Conservation (phyloP, 371 early-diverging fungal species). For the Mucor saturninus region DNA sequence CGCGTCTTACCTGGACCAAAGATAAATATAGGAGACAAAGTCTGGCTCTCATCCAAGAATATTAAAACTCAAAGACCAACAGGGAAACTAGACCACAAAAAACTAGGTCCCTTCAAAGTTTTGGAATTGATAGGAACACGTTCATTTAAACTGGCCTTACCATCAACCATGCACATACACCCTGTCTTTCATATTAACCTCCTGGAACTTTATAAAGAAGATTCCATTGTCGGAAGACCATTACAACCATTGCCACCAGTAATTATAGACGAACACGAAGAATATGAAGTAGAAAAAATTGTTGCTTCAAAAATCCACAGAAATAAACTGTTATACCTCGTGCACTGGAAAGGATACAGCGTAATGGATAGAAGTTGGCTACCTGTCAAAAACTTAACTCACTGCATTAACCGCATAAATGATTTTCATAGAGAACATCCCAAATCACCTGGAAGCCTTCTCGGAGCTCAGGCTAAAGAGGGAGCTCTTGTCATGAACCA, state of each 20-base stretch:
- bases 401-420: neutral
- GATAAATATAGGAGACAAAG: no score
- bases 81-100: no score
- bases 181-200: constrained; percentile 44
- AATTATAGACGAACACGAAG: constrained; percentile 27
- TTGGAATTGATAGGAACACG: no score
- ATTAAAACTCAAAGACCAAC: no score
- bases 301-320: constrained; percentile 23
- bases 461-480: constrained; percentile 20
- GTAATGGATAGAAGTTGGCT: constrained; percentile 22
- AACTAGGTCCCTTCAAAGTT: no score
- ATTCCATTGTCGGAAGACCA: constrained; percentile 21
- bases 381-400: constrained; percentile 1
- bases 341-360: constrained; percentile 28
- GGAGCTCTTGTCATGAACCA: neutral
- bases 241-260: constrained; percentile 30
- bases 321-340: constrained; percentile 33
- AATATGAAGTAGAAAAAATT: constrained; percentile 14
- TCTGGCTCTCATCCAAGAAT: no score
- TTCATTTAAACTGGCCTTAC: constrained; percentile 23
- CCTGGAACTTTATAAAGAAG: constrained; percentile 18
- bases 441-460: neutral
- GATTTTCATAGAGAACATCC: constrained; percentile 16
- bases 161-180: constrained; percentile 32
- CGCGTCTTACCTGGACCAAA: constrained; percentile 3